A percentile compares a stretch with the other conserved stretches of the same genome.
These are phyloP conservation scores for Rossbeevera mucosa DNA, from an alignment of 768 basidiomycete genomes.

Conservation along the genomic window DNA sequence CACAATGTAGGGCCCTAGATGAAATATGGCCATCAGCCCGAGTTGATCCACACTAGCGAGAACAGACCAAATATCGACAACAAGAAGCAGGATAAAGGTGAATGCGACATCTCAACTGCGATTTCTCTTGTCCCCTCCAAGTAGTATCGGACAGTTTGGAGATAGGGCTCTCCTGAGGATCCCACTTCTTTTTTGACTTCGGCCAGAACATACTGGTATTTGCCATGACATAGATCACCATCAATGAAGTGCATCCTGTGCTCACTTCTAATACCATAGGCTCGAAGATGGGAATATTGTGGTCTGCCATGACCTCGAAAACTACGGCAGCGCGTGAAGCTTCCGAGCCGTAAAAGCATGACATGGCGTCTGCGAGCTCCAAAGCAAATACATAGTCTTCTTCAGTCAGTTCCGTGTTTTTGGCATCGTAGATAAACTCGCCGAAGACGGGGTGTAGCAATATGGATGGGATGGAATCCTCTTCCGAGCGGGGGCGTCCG, in stretches of 20 bases:
- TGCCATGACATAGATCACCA: too few species aligned
- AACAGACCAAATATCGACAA: constrained; percentile 21
- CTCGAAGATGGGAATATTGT: too few species aligned
- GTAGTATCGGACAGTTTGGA: constrained; percentile 23
- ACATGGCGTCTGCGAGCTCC: neutral
- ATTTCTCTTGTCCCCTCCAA: constrained; percentile 12
- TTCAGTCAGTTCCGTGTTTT: neutral
- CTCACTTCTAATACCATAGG: too few species aligned
- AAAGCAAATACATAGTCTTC: neutral
- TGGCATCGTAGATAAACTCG: neutral
- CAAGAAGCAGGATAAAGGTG: constrained; percentile 27
- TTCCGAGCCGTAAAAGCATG: fast-evolving
- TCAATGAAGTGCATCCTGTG: too few species aligned
- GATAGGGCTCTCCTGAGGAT: constrained; percentile 20
- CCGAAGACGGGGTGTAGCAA: neutral
- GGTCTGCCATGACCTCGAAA: too few species aligned
- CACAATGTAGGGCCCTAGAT: constrained; percentile 23
- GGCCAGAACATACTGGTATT: constrained; percentile 1
- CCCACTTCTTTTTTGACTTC: constrained; percentile 23
- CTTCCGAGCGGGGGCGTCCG: neutral
- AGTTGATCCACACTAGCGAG: neutral
- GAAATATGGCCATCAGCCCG: neutral
- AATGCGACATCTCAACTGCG: constrained; percentile 4
- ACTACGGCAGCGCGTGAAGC: too few species aligned
- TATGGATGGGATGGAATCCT: neutral